A percentile compares a stretch with the other conserved stretches of the same genome.
These are phyloP conservation scores for Nakazawaea ishiwadae DNA, from an alignment of 805 yeast genomes.

Conservation along the genomic window DNA sequence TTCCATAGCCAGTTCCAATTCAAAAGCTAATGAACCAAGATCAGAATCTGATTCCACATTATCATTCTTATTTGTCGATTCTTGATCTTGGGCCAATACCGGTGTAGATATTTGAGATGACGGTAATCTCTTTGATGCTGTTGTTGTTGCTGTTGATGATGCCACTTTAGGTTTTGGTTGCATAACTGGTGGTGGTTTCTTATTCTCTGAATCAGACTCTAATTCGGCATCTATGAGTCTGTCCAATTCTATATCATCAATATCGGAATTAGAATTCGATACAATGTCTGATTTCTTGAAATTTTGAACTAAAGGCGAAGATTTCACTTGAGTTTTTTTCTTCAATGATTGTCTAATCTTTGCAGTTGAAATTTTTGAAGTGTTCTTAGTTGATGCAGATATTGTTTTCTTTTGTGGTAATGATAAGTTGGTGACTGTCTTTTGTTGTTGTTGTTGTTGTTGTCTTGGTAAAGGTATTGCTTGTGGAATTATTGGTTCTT, in stretches of 20 bases:
- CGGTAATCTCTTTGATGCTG: conserved; percentile 8
- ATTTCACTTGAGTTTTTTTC: neutral
- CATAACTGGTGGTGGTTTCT: too few relatives aligned
- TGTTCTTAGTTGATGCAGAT: neutral
- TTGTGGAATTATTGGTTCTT: conserved; percentile 4
- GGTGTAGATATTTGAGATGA: conserved; percentile 3
- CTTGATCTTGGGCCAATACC: neutral
- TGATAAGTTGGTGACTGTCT: too few relatives aligned
- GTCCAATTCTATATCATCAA: conserved; percentile 6
- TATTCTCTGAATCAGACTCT: too few relatives aligned
- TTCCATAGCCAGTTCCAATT: conserved; percentile 20
- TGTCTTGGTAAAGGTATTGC: conserved; percentile 8
- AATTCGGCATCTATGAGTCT: conserved; percentile 3
- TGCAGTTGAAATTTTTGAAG: conserved; percentile 15
- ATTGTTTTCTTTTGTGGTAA: too few relatives aligned
- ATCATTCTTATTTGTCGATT: neutral
- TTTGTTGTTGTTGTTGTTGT: conserved; percentile 1
- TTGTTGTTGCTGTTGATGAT: conserved; percentile 17
- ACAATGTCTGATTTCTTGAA: neutral
- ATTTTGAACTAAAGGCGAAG: conserved; percentile 6
- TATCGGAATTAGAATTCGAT: conserved; percentile 6
- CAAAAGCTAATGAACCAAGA: conserved; percentile 19
- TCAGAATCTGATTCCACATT: conserved; percentile 17
- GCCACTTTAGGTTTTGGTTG: conserved; percentile 19
- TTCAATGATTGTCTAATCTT: conserved; percentile 4